phyloP scores from a whole-genome alignment of 2,329 filamentous ascomycete species.

The Cryoendolithus antarcticus region DNA sequence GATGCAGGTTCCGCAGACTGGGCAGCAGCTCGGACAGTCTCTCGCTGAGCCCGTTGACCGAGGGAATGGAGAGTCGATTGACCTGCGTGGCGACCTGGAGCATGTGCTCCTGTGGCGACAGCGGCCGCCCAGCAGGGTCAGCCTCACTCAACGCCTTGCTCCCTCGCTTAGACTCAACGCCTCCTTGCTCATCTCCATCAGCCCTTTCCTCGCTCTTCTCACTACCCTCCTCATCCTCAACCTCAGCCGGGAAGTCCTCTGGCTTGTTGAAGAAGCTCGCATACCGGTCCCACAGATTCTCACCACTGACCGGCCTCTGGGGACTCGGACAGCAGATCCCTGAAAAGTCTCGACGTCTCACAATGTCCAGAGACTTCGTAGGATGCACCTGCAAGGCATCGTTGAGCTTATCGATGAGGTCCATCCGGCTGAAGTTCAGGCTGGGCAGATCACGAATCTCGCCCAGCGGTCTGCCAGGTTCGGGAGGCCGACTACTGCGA shows the following conservation, averaged over 20 bases:
- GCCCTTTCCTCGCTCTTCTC: slow-evolving; percentile 9
- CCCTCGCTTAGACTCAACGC: slow-evolving; percentile 12
- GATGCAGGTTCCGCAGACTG: slow-evolving; percentile 28
- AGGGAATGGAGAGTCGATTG: slow-evolving; percentile 34
- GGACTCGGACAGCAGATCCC: slow-evolving; percentile 22
- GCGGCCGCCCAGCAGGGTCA: slow-evolving; percentile 15
- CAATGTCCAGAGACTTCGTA: slow-evolving; percentile 27
- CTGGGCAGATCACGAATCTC: slow-evolving; percentile 32
- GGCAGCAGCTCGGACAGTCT: slow-evolving; percentile 35
- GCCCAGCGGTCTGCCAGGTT: slow-evolving; percentile 20
- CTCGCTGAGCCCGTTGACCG: slow-evolving; percentile 32
- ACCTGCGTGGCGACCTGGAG: slow-evolving; percentile 31
- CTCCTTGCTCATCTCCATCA: slow-evolving; percentile 9
- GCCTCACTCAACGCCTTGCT: slow-evolving; percentile 4
- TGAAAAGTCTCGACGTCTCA: slow-evolving; percentile 19
- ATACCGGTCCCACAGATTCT: slow-evolving; percentile 31
- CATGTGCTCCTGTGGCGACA: slow-evolving; percentile 28
- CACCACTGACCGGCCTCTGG: slow-evolving; percentile 26
- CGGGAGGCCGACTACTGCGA: slow-evolving; percentile 13
- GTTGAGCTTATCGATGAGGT: slow-evolving; percentile 34
- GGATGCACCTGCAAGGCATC: slow-evolving; percentile 24
- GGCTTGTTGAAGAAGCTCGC: slow-evolving; percentile 33
- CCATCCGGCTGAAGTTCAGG: slow-evolving; percentile 35
- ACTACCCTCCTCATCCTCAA: slow-evolving; percentile 9
- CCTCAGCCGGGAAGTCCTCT: slow-evolving; percentile 23